phyloP scores from a whole-genome alignment of 495 filamentous ascomycete genomes.

The Daldinia decipiens region DNA sequence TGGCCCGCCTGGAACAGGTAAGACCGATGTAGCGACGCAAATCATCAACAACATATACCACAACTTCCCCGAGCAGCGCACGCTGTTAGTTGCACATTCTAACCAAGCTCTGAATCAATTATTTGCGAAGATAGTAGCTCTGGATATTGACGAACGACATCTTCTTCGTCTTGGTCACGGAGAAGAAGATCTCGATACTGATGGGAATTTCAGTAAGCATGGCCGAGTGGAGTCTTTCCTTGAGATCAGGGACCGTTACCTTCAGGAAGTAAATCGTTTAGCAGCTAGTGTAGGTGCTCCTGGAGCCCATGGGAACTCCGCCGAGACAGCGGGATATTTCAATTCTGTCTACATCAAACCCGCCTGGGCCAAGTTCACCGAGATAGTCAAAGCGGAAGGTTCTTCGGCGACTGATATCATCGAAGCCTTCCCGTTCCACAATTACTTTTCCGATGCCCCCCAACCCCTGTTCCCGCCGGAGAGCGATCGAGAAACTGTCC shows the following conservation, averaged over 20 bases:
- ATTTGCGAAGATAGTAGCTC: conserved; percentile 95
- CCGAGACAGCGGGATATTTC: conserved; percentile 97
- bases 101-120: conserved; percentile 98
- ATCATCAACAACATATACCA: conserved; percentile 99
- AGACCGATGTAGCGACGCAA: conserved; percentile 98
- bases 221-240: conserved; percentile 96
- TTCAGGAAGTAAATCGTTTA: conserved; percentile 87
- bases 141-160: conserved; percentile 97
- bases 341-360: conserved; percentile 89
- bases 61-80: conserved; percentile 93
- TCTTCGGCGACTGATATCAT: conserved; percentile 69
- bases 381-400: conserved; percentile 61
- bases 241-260: conserved; percentile 80
- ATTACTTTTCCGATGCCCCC: conserved; percentile 88
- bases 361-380: conserved; percentile 87
- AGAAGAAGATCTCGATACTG: conserved; percentile 90
- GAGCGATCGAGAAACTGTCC: conserved; percentile 68
- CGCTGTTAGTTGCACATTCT: conserved; percentile 92
- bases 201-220: conserved; percentile 90
- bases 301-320: conserved; percentile 92
- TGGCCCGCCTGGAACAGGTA: conserved; percentile 95
- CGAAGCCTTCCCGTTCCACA: conserved; percentile 86
- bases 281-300: conserved; percentile 84
- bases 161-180: conserved; percentile 92
- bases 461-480: conserved; percentile 80